These are phyloP conservation scores for Beauveria australis DNA, from an alignment of 2,329 filamentous ascomycete species.

Conservation along the genomic window DNA sequence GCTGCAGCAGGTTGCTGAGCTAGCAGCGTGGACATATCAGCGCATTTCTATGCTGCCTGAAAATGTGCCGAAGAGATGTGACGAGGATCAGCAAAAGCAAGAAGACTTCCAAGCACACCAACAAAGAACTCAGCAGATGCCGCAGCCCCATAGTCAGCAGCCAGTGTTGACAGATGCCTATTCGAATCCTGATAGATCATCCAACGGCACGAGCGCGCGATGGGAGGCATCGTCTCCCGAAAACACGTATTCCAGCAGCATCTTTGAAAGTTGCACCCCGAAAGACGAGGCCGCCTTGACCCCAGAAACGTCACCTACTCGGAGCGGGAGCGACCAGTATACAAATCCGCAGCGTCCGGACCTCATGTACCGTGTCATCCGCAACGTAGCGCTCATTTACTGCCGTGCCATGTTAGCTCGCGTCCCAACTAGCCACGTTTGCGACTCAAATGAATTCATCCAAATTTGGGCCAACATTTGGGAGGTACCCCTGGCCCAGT, in stretches of 20 bases:
- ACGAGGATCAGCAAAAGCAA: neutral
- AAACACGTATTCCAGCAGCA: slow-evolving; percentile 8
- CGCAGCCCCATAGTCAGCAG: neutral
- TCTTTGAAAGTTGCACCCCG: slow-evolving; percentile 8
- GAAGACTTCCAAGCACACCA: slow-evolving; percentile 10
- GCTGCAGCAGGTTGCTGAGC: slow-evolving; percentile 29
- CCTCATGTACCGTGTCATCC: slow-evolving; percentile 38
- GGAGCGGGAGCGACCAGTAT: slow-evolving; percentile 14
- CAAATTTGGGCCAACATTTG: slow-evolving; percentile 39
- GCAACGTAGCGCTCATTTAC: slow-evolving; percentile 39
- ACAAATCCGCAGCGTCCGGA: slow-evolving; percentile 24
- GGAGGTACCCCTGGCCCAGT: slow-evolving; percentile 36
- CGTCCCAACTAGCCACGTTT: slow-evolving; percentile 32
- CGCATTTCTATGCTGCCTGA: slow-evolving; percentile 28
- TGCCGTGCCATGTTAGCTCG: slow-evolving; percentile 35
- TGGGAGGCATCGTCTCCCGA: slow-evolving; percentile 5
- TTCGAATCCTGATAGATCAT: neutral
- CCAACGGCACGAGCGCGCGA: slow-evolving; percentile 14
- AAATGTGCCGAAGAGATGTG: slow-evolving; percentile 14
- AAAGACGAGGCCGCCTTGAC: neutral
- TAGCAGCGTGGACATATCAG: slow-evolving; percentile 32
- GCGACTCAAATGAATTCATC: slow-evolving; percentile 30
- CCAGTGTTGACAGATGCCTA: neutral
- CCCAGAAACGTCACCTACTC: slow-evolving; percentile 1
- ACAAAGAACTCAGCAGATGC: slow-evolving; percentile 3